These are phyloP conservation scores for Yamadazyma oceani DNA, from an alignment of 1,139 yeast species.

Conservation along the genomic window DNA sequence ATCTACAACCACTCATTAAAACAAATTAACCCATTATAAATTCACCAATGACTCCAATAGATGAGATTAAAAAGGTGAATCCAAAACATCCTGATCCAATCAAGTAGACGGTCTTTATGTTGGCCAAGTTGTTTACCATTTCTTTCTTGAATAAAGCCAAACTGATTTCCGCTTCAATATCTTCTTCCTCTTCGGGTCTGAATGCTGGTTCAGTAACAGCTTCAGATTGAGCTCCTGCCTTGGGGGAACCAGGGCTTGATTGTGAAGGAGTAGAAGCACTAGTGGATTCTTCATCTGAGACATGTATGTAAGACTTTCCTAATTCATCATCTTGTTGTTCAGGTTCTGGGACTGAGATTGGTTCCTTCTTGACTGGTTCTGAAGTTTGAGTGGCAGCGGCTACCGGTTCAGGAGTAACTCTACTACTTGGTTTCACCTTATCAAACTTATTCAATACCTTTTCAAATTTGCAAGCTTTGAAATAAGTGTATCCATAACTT, in stretches of 20 bases:
- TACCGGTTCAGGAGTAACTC: slow-evolving; percentile 7
- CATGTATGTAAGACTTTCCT: slow-evolving; percentile 51
- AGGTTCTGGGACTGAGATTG: slow-evolving; percentile 1
- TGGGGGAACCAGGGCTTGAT: slow-evolving; percentile 35
- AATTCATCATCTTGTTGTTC: slow-evolving; percentile 31
- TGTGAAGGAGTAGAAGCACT: slow-evolving; percentile 31
- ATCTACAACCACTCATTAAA: slow-evolving; percentile 2
- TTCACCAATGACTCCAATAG: slow-evolving; percentile 54
- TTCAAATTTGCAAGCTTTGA: slow-evolving; percentile 18
- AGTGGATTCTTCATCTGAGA: slow-evolving; percentile 45
- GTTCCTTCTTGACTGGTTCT: slow-evolving; percentile 9
- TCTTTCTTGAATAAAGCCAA: slow-evolving; percentile 42
- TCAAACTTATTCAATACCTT: slow-evolving; percentile 18
- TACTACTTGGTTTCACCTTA: slow-evolving; percentile 4
- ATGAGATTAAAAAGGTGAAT: slow-evolving; percentile 40
- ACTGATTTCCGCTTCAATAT: slow-evolving; percentile 44
- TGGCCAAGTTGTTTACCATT: slow-evolving; percentile 30
- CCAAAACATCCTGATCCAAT: slow-evolving; percentile 42
- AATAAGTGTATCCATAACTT: slow-evolving; percentile 28
- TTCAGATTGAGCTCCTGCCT: slow-evolving; percentile 9
- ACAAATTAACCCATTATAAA: slow-evolving; percentile 11
- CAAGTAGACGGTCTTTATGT: slow-evolving; percentile 30
- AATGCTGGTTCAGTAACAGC: slow-evolving; percentile 5
- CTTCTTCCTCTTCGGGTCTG: slow-evolving; percentile 6
- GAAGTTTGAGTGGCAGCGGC: no score